Percentiles rank a stretch among this genome's conserved stretches.
Conservation (phyloP, 2,329 filamentous ascomycete genomes). For the Ciborinia camelliae region DNA sequence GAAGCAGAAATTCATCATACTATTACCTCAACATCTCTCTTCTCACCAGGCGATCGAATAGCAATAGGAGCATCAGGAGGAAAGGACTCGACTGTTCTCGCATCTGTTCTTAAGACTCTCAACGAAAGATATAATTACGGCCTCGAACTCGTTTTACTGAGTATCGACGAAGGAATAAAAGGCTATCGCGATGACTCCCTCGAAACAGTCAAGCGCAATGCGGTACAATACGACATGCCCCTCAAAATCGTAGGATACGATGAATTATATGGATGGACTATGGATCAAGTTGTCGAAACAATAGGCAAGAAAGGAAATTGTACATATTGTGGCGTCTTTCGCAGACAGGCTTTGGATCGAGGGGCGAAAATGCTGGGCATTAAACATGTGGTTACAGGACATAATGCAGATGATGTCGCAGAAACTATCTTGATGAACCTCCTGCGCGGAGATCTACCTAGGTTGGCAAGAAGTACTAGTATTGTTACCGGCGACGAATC, state of each 20-base stretch:
- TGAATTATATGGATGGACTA: constrained; percentile 96
- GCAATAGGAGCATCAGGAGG: constrained; percentile 96
- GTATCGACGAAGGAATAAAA: constrained; percentile 95
- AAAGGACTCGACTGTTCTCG: constrained; percentile 95
- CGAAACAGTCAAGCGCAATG: constrained; percentile 94
- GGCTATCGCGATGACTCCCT: constrained; percentile 95
- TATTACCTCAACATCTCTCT: constrained; percentile 77
- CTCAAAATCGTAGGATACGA: constrained; percentile 90
- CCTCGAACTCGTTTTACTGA: constrained; percentile 79
- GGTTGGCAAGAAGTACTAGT: constrained; percentile 81
- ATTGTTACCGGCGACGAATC: constrained; percentile 76
- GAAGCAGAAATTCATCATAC: constrained; percentile 94
- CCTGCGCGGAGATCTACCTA: constrained; percentile 81
- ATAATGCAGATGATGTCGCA: constrained; percentile 96
- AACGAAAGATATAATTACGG: constrained; percentile 88
- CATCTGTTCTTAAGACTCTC: constrained; percentile 88
- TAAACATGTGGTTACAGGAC: constrained; percentile 90
- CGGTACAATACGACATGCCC: constrained; percentile 84
- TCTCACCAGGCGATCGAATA: constrained; percentile 76
- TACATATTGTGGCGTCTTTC: constrained; percentile 96
- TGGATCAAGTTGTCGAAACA: constrained; percentile 96
- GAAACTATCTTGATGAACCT: constrained; percentile 99
- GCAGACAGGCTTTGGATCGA: constrained; percentile 87
- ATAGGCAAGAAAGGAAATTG: constrained; percentile 98
- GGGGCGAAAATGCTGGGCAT: constrained; percentile 86